Evolutionary conservation across 306 rosid species (phyloP).

Genomic region (Cicer arietinum): DNA sequence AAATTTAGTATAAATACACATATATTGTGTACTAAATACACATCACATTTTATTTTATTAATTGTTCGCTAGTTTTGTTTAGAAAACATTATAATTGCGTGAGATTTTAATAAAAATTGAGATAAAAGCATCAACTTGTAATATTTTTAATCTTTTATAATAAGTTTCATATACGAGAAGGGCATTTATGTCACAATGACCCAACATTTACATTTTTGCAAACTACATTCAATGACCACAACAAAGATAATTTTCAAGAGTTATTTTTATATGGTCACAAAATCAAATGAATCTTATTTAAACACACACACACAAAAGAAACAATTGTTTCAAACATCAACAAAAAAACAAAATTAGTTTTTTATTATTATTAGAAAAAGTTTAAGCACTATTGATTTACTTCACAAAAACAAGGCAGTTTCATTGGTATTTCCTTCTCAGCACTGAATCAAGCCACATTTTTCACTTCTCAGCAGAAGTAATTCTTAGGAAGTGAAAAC

Average conservation of each 20-base stretch:
- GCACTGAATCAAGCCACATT: not conserved
- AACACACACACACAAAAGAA: no score
- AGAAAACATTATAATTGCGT: no score
- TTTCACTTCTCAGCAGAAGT: not conserved
- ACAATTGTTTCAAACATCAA: no score
- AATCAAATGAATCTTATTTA: no score
- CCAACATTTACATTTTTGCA: not conserved
- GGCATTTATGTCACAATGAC: not conserved
- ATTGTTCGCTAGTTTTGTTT: no score
- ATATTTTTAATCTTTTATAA: not conserved
- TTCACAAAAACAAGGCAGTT: not conserved
- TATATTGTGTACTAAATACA: no score
- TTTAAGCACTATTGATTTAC: not conserved
- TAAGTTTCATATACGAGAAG: not conserved
- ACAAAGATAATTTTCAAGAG: not conserved
- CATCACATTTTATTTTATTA: no score
- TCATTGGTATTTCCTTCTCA: not conserved
- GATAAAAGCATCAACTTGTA: not conserved
- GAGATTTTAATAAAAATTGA: no score
- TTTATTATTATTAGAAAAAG: not conserved
- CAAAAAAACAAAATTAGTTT: no score
- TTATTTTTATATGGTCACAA: no score
- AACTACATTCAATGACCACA: not conserved
- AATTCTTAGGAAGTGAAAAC: slow-evolving; percentile 18
- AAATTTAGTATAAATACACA: no score